Evolutionary conservation across 1,139 yeast genomes (phyloP).

Genomic region (Tardiomyces blankii): DNA sequence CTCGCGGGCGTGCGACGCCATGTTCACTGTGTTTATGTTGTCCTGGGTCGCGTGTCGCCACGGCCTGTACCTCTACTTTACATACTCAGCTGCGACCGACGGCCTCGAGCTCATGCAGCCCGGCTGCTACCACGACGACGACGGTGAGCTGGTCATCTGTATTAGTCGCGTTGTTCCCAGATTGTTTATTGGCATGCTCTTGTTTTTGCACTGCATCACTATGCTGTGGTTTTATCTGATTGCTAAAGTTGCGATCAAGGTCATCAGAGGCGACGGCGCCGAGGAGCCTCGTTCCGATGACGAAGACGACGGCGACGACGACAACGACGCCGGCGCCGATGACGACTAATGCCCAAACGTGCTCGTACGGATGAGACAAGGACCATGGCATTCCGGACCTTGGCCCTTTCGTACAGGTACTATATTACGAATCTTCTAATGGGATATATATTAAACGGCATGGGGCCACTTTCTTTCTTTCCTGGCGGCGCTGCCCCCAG

Average conservation of each 20-base stretch:
- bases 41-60: conserved; percentile 70
- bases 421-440: too few species aligned
- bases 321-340: too few species aligned
- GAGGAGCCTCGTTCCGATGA: conserved; percentile 82
- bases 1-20: conserved; percentile 47
- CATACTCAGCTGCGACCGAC: conserved; percentile 17
- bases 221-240: conserved; percentile 70
- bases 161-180: conserved; percentile 41
- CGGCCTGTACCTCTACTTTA: conserved; percentile 55
- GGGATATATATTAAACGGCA: too few species aligned
- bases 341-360: too few species aligned
- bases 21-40: conserved; percentile 56
- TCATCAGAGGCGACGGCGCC: conserved; percentile 57
- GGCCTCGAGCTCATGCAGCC: conserved; percentile 17
- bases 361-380: too few species aligned
- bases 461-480: too few species aligned
- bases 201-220: conserved; percentile 56
- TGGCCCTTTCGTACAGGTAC: not conserved
- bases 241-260: conserved; percentile 54
- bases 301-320: conserved; percentile 32
- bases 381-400: too few species aligned
- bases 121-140: conserved; percentile 16
- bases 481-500: too few species aligned
- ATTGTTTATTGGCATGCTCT: conserved; percentile 43
- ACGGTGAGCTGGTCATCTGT: conserved; percentile 34